These are phyloP conservation scores for Cladophialophora chaetospira DNA, from an alignment of 2,329 filamentous ascomycete genomes.

Conservation along the genomic window DNA sequence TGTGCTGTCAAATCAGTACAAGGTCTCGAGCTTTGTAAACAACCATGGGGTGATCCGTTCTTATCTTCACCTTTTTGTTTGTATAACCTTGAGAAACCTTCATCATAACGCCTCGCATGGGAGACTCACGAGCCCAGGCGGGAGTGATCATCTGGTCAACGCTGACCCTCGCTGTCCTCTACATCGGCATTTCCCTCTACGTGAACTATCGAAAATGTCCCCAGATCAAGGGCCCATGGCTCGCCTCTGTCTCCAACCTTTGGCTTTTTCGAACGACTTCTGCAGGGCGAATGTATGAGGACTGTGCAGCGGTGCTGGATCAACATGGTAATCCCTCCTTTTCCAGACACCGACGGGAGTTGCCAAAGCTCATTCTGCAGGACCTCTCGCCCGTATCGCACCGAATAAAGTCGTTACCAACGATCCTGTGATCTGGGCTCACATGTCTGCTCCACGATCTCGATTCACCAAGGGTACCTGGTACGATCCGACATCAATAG, in stretches of 20 bases:
- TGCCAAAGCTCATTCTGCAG: too few species aligned
- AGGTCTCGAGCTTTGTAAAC: too few species aligned
- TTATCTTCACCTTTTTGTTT: too few species aligned
- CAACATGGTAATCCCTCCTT: neutral
- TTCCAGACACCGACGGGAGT: neutral
- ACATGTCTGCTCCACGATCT: conserved; percentile 17
- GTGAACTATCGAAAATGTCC: neutral
- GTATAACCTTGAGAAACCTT: too few species aligned
- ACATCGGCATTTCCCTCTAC: neutral
- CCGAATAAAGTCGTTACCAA: conserved; percentile 17
- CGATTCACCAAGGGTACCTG: conserved; percentile 8
- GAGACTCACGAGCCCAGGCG: too few species aligned
- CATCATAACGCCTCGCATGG: too few species aligned
- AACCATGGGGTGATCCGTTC: too few species aligned
- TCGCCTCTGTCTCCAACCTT: conserved; percentile 3
- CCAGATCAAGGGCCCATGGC: neutral
- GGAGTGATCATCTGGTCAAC: too few species aligned
- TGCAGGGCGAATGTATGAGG: neutral
- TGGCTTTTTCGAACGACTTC: neutral
- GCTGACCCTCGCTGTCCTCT: too few species aligned
- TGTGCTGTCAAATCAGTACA: too few species aligned
- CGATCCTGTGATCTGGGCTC: conserved; percentile 6
- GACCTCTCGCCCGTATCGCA: conserved; percentile 21
- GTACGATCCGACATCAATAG: conserved; percentile 18
- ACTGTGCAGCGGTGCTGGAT: neutral